Percentiles rank a stretch among this genome's conserved stretches.
Conservation (phyloP, 345 rosid species). For the Erodium maritimum region DNA sequence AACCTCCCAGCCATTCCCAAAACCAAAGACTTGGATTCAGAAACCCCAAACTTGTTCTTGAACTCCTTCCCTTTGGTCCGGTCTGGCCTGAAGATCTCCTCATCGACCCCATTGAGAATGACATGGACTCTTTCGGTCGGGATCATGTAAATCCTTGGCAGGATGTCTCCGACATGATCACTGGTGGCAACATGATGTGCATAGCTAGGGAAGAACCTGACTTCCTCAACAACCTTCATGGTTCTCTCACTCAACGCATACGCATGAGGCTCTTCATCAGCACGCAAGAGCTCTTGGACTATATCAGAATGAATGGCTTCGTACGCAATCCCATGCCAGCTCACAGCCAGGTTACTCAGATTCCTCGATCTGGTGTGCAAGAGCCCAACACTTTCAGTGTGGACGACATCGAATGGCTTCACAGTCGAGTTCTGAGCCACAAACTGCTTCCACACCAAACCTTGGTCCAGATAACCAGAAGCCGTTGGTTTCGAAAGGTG, state of each 20-base stretch:
- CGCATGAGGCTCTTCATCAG: slow-evolving; percentile 40
- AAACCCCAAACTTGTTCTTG: slow-evolving; percentile 38
- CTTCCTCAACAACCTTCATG: slow-evolving; percentile 59
- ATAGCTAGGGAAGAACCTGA: slow-evolving; percentile 70
- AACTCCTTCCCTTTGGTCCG: slow-evolving; percentile 33
- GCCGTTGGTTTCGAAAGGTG: slow-evolving; percentile 71
- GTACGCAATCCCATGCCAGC: slow-evolving; percentile 92
- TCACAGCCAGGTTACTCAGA: slow-evolving; percentile 49
- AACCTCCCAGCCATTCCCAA: slow-evolving; percentile 85
- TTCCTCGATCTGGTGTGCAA: slow-evolving; percentile 68
- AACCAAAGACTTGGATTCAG: slow-evolving; percentile 29
- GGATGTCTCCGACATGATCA: slow-evolving; percentile 80
- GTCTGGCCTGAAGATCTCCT: slow-evolving; percentile 55
- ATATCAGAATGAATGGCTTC: slow-evolving; percentile 84
- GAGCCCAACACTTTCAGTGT: slow-evolving; percentile 78
- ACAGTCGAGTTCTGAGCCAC: slow-evolving; percentile 51
- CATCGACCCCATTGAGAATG: slow-evolving; percentile 79
- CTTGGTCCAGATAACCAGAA: slow-evolving; percentile 71
- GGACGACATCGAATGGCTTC: slow-evolving; percentile 73
- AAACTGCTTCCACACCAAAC: slow-evolving; percentile 56
- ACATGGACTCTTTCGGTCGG: slow-evolving; percentile 85
- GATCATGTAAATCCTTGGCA: slow-evolving; percentile 84
- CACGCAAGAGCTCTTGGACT: slow-evolving; percentile 68
- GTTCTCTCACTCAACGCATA: slow-evolving; percentile 46
- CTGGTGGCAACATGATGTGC: slow-evolving; percentile 90